phyloP scores from a whole-genome alignment of 805 yeast genomes.

The Saturnispora galanensis region DNA sequence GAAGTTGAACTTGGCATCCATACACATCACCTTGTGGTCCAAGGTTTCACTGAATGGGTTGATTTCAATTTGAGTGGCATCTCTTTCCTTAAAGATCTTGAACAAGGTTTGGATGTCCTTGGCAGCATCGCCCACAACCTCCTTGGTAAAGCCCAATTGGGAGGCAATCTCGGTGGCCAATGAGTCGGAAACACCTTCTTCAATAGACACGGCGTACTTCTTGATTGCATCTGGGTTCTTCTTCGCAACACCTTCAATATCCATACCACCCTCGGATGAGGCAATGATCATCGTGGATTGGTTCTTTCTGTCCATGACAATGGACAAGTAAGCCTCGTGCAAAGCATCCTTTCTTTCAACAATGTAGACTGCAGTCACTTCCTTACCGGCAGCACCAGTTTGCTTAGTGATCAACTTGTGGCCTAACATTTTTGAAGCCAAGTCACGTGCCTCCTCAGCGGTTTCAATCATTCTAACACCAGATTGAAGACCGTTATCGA shows the following conservation, averaged over 20 bases:
- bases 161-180: constrained; percentile 70
- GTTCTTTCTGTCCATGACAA: constrained; percentile 85
- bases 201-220: constrained; percentile 70
- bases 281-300: constrained; percentile 92
- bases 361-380: constrained; percentile 90
- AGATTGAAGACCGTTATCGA: constrained; percentile 90
- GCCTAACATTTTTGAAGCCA: constrained; percentile 82
- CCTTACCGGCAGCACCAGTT: constrained; percentile 95
- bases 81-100: constrained; percentile 82
- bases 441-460: constrained; percentile 76
- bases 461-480: constrained; percentile 88
- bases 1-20: constrained; percentile 98
- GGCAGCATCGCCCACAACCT: constrained; percentile 79
- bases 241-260: constrained; percentile 96
- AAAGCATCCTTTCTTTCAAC: constrained; percentile 91
- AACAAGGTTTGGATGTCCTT: constrained; percentile 77
- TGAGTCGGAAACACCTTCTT: constrained; percentile 69
- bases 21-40: constrained; percentile 84
- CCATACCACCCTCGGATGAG: constrained; percentile 98
- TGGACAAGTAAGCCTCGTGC: constrained; percentile 93
- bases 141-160: constrained; percentile 69
- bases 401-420: constrained; percentile 96
- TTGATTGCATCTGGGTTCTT: constrained; percentile 85
- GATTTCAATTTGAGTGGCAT: constrained; percentile 97
- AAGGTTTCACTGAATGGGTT: constrained; percentile 93